A percentile compares a stretch with the other conserved stretches of the same genome.
phyloP scores from a whole-genome alignment of 225 moss, liverwort and hornwort genomes.

The Ulota crispa region DNA sequence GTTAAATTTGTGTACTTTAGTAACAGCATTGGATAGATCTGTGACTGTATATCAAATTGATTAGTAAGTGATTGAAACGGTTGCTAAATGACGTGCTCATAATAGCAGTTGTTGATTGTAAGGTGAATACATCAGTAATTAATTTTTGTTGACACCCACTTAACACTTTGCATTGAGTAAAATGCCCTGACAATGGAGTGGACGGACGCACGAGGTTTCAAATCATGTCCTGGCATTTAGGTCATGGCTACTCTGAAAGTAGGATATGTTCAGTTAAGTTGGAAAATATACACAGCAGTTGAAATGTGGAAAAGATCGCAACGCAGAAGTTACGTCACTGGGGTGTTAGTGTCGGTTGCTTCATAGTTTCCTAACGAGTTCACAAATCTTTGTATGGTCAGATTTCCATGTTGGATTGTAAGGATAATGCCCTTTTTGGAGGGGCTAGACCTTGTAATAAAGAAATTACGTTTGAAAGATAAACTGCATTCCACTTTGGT shows the following conservation, averaged over 20 bases:
- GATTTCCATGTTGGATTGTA: too few species aligned
- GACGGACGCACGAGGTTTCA: not conserved
- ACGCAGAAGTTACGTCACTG: too few species aligned
- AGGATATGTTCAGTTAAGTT: not conserved
- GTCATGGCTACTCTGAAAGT: not conserved
- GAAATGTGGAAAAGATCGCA: not conserved
- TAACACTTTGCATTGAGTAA: not conserved
- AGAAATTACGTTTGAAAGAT: too few species aligned
- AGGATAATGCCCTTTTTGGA: too few species aligned
- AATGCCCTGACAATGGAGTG: not conserved
- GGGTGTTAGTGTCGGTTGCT: not conserved
- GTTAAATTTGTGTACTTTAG: slow-evolving; percentile 26
- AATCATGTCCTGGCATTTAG: not conserved
- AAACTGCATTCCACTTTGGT: too few species aligned
- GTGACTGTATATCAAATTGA: not conserved
- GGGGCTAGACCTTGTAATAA: too few species aligned
- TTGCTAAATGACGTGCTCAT: slow-evolving; percentile 19
- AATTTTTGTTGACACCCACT: slow-evolving; percentile 6
- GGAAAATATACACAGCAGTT: not conserved
- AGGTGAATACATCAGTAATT: not conserved
- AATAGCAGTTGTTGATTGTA: slow-evolving; percentile 12
- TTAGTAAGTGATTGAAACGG: slow-evolving; percentile 11
- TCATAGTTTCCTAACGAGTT: not conserved
- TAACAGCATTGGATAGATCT: slow-evolving; percentile 5
- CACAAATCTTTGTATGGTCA: not conserved